Evolutionary conservation across 2,329 filamentous ascomycete genomes (phyloP).

Genomic region (Rhexocercosporidium sp.): DNA sequence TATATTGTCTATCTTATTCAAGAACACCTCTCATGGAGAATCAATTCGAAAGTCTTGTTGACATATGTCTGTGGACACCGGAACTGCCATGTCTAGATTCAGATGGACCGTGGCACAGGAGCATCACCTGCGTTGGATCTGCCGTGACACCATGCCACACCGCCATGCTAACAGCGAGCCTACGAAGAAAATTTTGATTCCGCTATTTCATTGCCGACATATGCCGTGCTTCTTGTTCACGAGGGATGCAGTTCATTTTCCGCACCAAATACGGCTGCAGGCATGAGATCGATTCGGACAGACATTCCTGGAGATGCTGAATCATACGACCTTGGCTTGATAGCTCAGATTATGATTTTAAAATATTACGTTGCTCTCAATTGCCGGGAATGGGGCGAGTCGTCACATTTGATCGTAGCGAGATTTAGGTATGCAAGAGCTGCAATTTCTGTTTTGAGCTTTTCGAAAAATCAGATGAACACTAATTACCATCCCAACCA

Average conservation of each 20-base stretch:
- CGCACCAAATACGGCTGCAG: no score
- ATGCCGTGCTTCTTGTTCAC: not conserved
- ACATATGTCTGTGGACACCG: no score
- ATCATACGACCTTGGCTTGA: no score
- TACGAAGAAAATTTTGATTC: not conserved
- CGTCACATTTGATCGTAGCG: not conserved
- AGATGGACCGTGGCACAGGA: not conserved
- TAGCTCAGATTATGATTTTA: no score
- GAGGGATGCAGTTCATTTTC: no score
- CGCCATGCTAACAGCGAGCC: not conserved
- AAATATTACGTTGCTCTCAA: no score
- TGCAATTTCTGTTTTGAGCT: not conserved
- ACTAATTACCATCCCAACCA: not conserved
- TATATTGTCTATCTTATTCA: no score
- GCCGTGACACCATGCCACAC: not conserved
- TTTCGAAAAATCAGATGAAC: not conserved
- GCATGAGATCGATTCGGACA: no score
- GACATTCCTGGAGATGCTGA: no score
- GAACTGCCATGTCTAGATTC: not conserved
- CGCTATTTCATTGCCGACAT: not conserved
- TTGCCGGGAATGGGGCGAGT: no score
- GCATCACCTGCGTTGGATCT: not conserved
- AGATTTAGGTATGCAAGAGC: not conserved
- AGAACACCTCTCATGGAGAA: no score
- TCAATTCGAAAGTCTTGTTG: not conserved